Evolutionary conservation across 1,284 basidiomycete species (phyloP).

Genomic region (Puccinia coronata): DNA sequence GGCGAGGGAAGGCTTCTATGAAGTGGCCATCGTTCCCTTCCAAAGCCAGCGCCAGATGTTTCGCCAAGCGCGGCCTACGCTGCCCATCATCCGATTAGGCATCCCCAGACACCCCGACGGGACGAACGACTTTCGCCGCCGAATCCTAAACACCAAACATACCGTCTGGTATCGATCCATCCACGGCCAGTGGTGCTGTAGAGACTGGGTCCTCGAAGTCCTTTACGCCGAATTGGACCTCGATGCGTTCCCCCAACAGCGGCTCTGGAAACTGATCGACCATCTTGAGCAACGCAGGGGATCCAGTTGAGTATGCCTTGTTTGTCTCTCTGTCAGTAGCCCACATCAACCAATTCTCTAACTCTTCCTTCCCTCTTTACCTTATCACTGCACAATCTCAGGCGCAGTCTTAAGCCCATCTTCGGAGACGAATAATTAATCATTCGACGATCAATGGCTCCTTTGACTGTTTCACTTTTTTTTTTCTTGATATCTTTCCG

Average conservation of each 20-base stretch:
- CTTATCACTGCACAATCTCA: too few relatives aligned
- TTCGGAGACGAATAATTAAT: too few relatives aligned
- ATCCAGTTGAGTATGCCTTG: too few relatives aligned
- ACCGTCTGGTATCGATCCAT: background rate
- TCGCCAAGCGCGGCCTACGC: background rate
- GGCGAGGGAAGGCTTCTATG: background rate
- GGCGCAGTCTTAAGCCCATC: too few relatives aligned
- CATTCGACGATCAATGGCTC: too few relatives aligned
- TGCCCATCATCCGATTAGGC: background rate
- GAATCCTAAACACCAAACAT: slow-evolving; percentile 5
- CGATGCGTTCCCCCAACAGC: background rate
- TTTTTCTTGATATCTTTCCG: too few relatives aligned
- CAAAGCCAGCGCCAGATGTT: background rate
- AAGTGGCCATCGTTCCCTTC: background rate
- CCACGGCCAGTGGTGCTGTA: background rate
- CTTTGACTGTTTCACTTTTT: too few relatives aligned
- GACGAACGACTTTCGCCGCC: background rate
- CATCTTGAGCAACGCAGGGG: background rate
- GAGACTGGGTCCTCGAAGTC: background rate
- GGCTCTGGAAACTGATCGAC: background rate
- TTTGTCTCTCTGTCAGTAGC: background rate
- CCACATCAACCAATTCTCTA: too few relatives aligned
- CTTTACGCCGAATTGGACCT: background rate
- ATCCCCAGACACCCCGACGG: background rate
- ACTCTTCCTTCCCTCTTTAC: too few relatives aligned